These are phyloP conservation scores for Gracilaria vermiculophylla DNA, from an alignment of 23 red algal genomes.

Conservation along the genomic window DNA sequence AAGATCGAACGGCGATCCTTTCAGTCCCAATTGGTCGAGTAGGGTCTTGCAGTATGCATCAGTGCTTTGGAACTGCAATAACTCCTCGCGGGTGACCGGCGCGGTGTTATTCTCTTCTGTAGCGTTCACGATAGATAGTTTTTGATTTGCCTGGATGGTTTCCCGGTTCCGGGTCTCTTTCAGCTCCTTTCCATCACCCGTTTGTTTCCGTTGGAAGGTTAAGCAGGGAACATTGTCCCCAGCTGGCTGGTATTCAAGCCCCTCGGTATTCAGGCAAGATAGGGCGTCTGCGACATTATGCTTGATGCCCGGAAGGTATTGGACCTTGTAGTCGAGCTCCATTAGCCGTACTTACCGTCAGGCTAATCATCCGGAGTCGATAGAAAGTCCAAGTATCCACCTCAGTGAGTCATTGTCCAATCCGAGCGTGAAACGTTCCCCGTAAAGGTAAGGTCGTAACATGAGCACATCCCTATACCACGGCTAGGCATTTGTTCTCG, in stretches of 20 bases:
- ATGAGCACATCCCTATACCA: slow-evolving; percentile 38
- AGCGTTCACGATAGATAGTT: not conserved
- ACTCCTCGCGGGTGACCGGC: not conserved
- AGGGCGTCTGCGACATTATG: slow-evolving; percentile 11
- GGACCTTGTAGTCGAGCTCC: slow-evolving; percentile 9
- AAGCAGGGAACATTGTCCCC: not conserved
- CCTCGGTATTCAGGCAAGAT: not conserved
- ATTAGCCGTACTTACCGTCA: not conserved
- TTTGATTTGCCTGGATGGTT: not conserved
- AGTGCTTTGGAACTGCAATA: not conserved
- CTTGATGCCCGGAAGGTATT: not conserved
- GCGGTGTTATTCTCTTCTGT: not conserved
- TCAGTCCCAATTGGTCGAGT: not conserved
- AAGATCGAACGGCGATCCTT: not conserved
- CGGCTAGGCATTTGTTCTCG: slow-evolving; percentile 24
- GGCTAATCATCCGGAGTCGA: not conserved
- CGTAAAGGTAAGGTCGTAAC: slow-evolving; percentile 15
- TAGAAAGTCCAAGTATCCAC: slow-evolving; percentile 18
- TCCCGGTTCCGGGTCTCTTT: not conserved
- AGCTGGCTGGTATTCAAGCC: not conserved
- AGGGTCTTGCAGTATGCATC: not conserved
- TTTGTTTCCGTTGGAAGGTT: not conserved
- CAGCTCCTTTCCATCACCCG: not conserved
- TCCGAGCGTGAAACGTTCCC: slow-evolving; percentile 11
- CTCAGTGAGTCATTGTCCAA: slow-evolving; percentile 21